phyloP scores from a whole-genome alignment of 225 moss, liverwort and hornwort species.

The Rhytidiadelphus loreus region DNA sequence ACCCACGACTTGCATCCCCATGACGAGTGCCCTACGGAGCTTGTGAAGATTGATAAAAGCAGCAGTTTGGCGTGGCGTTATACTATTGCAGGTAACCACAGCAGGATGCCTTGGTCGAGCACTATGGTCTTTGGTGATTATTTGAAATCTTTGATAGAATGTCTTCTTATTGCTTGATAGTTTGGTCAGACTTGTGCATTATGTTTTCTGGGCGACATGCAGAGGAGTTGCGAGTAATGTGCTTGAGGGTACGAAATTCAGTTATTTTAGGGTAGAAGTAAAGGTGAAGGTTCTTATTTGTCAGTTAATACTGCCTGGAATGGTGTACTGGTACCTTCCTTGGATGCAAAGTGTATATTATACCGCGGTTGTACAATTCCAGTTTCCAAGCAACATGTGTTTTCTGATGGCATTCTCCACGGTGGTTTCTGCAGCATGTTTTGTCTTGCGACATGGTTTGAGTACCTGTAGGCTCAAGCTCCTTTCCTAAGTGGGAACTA shows the following conservation, averaged over 20 bases:
- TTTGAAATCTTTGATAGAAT: background rate
- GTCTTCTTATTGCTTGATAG: background rate
- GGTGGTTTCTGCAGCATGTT: background rate
- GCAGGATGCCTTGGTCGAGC: background rate
- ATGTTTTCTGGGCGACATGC: background rate
- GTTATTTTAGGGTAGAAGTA: background rate
- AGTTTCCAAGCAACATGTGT: background rate
- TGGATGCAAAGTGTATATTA: slow-evolving; percentile 24
- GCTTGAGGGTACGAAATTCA: background rate
- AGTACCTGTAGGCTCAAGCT: background rate
- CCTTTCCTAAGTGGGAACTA: background rate
- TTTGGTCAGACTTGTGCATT: background rate
- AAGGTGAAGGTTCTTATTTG: slow-evolving; percentile 3
- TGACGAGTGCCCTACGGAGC: background rate
- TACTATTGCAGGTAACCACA: slow-evolving; percentile 1
- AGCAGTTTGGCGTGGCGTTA: slow-evolving; percentile 4
- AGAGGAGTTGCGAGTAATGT: background rate
- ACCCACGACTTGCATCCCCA: slow-evolving; percentile 1
- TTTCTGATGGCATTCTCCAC: background rate
- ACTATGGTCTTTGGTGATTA: background rate
- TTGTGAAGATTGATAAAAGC: slow-evolving; percentile 3
- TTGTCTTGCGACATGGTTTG: background rate
- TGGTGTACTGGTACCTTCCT: slow-evolving; percentile 20
- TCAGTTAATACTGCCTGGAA: slow-evolving; percentile 5
- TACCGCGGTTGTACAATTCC: slow-evolving; percentile 19